Evolutionary conservation across 108 stramenopile species (phyloP), one percentile per base, ranked within the genome.

Genomic region (Cyclostephanos tholiformis): DNA sequence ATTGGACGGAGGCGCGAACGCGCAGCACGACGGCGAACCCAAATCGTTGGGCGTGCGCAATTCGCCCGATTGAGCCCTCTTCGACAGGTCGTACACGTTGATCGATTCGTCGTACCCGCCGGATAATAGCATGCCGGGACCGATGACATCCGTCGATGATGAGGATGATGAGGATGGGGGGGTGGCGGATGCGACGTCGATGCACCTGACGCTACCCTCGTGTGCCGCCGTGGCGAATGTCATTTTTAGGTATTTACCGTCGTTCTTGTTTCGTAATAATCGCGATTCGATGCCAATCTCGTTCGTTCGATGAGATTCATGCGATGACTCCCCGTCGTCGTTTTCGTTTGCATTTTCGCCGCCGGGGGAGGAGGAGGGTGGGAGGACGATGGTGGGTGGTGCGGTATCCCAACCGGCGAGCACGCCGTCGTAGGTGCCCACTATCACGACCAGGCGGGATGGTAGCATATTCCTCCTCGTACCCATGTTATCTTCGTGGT

Each of bases 401-500:
- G 32, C 55, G 20, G 88, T 83, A 56, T 96, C 95, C 92, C 92
- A 96, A 36, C 95, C 95, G 9, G 89, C 92, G 44, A 96, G 72
- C 44, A 93, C 95, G 1, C 95, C 95, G 82, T 93, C 95, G 83
- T 95, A 95, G 5, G 94, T 92, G 52, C 94, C 94, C 0, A 86
- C 91, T 53, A 89, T 69, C 6, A 86, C 76, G 19, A 86, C 72
- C 0, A 80, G 68, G 38, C 79, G 79, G 27, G 63, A 46, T 13
- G 79, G 79, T 19, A 62, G 39, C 36, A n/a, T n/a, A n/a, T n/a
- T n/a, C n/a, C n/a, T n/a, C n/a, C n/a, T n/a, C n/a, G n/a, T n/a
- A n/a, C n/a, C n/a, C n/a, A n/a, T n/a, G n/a, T n/a, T n/a, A n/a
- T n/a, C n/a, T n/a, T n/a, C n/a, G n/a, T n/a, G n/a, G n/a, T n/a